These are phyloP conservation scores for Nannochloropsis gaditana DNA, from an alignment of 108 stramenopile species.

Conservation along the genomic window DNA sequence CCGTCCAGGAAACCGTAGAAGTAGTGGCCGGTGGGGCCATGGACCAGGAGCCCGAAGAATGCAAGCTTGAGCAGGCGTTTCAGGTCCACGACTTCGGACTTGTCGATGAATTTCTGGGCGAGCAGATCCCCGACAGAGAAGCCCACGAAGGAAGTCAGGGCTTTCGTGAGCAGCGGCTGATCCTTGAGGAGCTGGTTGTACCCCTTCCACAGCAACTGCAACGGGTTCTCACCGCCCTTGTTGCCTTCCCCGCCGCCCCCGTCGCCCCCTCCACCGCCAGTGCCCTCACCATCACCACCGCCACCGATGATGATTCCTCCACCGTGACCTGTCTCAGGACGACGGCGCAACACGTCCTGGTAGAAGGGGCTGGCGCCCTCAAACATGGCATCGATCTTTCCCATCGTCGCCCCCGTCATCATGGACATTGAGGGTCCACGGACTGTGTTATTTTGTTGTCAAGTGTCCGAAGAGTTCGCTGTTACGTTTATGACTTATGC, in stretches of 20 bases:
- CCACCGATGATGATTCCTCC: constrained; percentile 19
- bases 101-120: constrained; percentile 80
- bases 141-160: constrained; percentile 46
- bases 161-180: constrained; percentile 47
- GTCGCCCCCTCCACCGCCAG: constrained; percentile 18
- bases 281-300: constrained; percentile 2
- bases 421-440: neutral
- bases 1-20: constrained; percentile 84
- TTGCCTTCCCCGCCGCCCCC: constrained; percentile 32
- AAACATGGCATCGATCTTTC: constrained; percentile 17
- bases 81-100: constrained; percentile 74
- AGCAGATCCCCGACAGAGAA: constrained; percentile 67
- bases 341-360: neutral
- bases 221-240: constrained; percentile 21
- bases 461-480: too few species aligned
- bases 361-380: neutral
- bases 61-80: constrained; percentile 79
- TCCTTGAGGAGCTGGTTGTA: constrained; percentile 41
- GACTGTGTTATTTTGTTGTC: neutral
- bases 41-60: constrained; percentile 83
- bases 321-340: constrained; percentile 2
- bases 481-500: too few species aligned
- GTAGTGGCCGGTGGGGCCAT: constrained; percentile 91
- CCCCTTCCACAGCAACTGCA: constrained; percentile 38
- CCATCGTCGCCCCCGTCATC: neutral